Percentiles rank a stretch among this genome's conserved stretches.
Conservation (phyloP, 495 filamentous ascomycete species). For the Penicillium atrosanguineum region DNA sequence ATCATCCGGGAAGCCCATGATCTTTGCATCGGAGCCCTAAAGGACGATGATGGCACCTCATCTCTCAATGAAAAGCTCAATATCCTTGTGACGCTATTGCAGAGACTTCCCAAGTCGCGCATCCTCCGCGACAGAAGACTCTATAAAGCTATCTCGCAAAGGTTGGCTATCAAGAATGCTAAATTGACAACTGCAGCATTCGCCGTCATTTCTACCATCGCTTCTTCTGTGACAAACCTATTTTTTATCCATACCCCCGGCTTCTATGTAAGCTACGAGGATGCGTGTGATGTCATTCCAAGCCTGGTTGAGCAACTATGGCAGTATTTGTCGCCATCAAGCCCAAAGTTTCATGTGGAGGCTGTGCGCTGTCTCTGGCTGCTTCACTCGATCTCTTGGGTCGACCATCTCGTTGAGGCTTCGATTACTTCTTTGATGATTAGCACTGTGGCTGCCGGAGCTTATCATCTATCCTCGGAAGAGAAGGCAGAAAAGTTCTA, state of each 20-base stretch:
- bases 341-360: slow-evolving; percentile 91
- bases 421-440: slow-evolving; percentile 74
- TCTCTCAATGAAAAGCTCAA: slow-evolving; percentile 42
- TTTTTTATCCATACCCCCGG: slow-evolving; percentile 51
- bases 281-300: slow-evolving; percentile 64
- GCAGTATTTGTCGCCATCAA: slow-evolving; percentile 72
- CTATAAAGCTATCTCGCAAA: slow-evolving; percentile 52
- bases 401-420: slow-evolving; percentile 69
- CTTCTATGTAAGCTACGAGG: slow-evolving; percentile 50
- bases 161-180: slow-evolving; percentile 18
- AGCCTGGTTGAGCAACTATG: slow-evolving; percentile 70
- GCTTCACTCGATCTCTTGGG: slow-evolving; percentile 64
- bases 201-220: slow-evolving; percentile 54
- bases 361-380: slow-evolving; percentile 83
- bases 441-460: slow-evolving; percentile 29
- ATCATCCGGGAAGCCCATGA: slow-evolving; percentile 60
- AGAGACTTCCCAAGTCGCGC: slow-evolving; percentile 54
- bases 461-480: slow-evolving; percentile 31
- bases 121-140: slow-evolving; percentile 52
- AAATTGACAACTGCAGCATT: slow-evolving; percentile 36
- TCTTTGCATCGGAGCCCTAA: slow-evolving; percentile 44
- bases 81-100: slow-evolving; percentile 55
- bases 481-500: slow-evolving; percentile 56
- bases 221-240: slow-evolving; percentile 59
- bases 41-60: slow-evolving; percentile 17